phyloP scores from a whole-genome alignment of 2,329 filamentous ascomycete genomes.

The Juglanconis sp. region DNA sequence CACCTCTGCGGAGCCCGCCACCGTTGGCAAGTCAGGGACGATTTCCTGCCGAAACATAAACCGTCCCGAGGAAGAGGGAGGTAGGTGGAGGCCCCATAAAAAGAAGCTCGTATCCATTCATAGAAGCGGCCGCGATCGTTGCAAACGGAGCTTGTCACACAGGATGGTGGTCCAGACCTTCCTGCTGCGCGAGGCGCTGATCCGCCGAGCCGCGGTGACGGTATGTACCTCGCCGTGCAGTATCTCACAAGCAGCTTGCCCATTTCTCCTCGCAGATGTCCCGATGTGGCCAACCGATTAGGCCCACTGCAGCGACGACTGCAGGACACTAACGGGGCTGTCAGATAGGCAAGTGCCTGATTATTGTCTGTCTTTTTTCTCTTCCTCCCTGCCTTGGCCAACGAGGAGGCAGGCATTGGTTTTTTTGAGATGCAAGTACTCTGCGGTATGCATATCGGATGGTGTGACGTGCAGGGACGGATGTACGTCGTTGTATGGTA shows the following conservation, averaged over 20 bases:
- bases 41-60: too few species aligned
- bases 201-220: conserved; percentile 11
- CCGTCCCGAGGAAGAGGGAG: background rate
- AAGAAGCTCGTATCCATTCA: conserved; percentile 3
- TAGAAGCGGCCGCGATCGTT: background rate
- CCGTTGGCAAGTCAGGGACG: background rate
- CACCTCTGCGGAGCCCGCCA: background rate
- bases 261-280: background rate
- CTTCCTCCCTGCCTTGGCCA: background rate
- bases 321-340: conserved; percentile 1
- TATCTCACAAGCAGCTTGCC: conserved; percentile 6
- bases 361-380: background rate
- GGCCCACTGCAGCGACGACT: conserved; percentile 2
- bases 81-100: background rate
- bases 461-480: background rate
- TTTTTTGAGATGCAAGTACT: background rate
- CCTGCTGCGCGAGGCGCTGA: background rate
- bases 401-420: background rate
- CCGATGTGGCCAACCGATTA: conserved; percentile 1
- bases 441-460: background rate
- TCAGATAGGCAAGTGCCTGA: background rate
- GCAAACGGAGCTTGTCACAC: background rate
- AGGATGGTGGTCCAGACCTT: conserved; percentile 7
- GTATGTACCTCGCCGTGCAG: conserved; percentile 6
- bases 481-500: conserved; percentile 2